Percentiles rank a stretch among this genome's conserved stretches.
Evolutionary conservation across 2,329 filamentous ascomycete genomes (phyloP).

Genomic region (Paraphoma sp.): DNA sequence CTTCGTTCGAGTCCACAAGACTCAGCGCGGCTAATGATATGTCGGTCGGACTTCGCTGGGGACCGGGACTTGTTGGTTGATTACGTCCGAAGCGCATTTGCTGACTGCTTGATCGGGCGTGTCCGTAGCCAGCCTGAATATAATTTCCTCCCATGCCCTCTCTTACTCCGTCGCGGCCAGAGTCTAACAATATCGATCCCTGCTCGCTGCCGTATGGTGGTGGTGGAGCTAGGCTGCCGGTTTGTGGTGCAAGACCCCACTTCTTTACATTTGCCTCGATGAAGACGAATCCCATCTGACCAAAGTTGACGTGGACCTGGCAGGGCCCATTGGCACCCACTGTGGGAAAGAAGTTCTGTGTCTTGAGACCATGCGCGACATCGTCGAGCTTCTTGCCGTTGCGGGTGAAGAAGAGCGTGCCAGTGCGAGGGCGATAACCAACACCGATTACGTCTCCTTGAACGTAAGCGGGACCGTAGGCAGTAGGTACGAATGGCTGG

Average conservation of each 20-base stretch:
- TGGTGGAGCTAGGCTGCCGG: conserved; percentile 90
- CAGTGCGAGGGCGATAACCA: conserved; percentile 91
- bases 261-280: conserved; percentile 99
- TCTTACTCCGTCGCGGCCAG: conserved; percentile 65
- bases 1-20: conserved; percentile 69
- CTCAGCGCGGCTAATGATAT: conserved; percentile 91
- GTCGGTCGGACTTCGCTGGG: conserved; percentile 88
- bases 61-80: conserved; percentile 84
- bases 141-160: conserved; percentile 60
- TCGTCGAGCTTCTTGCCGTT: conserved; percentile 98
- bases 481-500: conserved; percentile 82
- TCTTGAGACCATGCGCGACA: conserved; percentile 88
- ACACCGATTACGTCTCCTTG: conserved; percentile 97
- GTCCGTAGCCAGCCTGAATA: conserved; percentile 59
- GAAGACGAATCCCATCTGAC: conserved; percentile 97
- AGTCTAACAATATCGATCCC: conserved; percentile 92
- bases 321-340: conserved; percentile 95
- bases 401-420: conserved; percentile 95
- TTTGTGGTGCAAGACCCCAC: conserved; percentile 97
- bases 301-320: conserved; percentile 94
- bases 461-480: conserved; percentile 82
- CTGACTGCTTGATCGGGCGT: conserved; percentile 77
- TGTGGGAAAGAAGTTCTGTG: conserved; percentile 96
- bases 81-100: conserved; percentile 73
- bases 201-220: conserved; percentile 97